A percentile compares a stretch with the other conserved stretches of the same genome.
These are phyloP conservation scores for Pilasporangium apinafurcum DNA, from an alignment of 352 stramenopile genomes.

Conservation along the genomic window DNA sequence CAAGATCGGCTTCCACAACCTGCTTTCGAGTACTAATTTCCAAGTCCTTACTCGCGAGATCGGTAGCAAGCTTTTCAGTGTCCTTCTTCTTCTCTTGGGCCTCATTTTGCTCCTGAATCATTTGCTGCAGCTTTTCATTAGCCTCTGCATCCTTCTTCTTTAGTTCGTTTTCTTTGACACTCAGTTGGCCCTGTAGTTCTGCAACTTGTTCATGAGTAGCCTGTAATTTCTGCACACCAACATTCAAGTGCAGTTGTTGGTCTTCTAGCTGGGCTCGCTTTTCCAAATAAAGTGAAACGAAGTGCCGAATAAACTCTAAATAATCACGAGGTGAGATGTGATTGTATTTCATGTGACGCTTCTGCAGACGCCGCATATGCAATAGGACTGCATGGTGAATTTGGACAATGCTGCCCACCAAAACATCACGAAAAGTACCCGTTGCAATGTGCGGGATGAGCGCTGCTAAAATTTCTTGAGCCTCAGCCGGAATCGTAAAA, in stretches of 20 bases:
- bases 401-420: slow-evolving; percentile 83
- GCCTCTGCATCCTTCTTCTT: slow-evolving; percentile 96
- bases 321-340: slow-evolving; percentile 91
- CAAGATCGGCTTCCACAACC: slow-evolving; percentile 95
- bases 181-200: slow-evolving; percentile 87
- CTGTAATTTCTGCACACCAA: slow-evolving; percentile 97
- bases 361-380: slow-evolving; percentile 82
- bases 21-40: slow-evolving; percentile 94
- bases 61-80: slow-evolving; percentile 92
- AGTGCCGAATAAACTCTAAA: slow-evolving; percentile 90
- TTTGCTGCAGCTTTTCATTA: slow-evolving; percentile 98
- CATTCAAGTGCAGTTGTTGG: slow-evolving; percentile 97
- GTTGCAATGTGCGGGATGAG: slow-evolving; percentile 69
- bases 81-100: slow-evolving; percentile 96
- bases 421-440: slow-evolving; percentile 64
- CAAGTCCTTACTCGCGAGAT: slow-evolving; percentile 94
- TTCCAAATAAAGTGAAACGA: slow-evolving; percentile 87
- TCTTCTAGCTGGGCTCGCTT: slow-evolving; percentile 91
- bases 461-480: slow-evolving; percentile 37
- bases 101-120: slow-evolving; percentile 98
- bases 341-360: slow-evolving; percentile 85
- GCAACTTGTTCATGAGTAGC: slow-evolving; percentile 98
- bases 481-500: slow-evolving; percentile 44
- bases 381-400: slow-evolving; percentile 83
- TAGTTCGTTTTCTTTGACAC: slow-evolving; percentile 92